Conservation (phyloP, 139 green algal species). For the Micromonas commoda region DNA sequence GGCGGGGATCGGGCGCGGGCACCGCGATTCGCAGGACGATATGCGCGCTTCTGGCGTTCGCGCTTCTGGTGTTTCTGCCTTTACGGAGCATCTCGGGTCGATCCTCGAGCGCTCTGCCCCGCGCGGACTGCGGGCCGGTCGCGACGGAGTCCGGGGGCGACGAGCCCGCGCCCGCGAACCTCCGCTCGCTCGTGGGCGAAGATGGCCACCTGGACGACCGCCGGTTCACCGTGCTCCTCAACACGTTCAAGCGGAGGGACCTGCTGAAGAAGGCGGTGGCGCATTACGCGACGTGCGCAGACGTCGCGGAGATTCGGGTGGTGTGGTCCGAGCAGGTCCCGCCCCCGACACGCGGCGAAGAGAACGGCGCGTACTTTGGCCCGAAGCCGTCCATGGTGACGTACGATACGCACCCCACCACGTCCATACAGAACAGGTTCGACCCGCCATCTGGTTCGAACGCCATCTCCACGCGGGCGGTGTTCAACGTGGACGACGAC, state of each 20-base stretch:
- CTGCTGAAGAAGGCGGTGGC: constrained; percentile 38
- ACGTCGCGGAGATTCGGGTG: constrained; percentile 39
- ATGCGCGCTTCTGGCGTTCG: too few relatives aligned
- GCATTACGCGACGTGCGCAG: constrained; percentile 43
- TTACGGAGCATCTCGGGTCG: too few relatives aligned
- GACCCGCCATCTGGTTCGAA: constrained; percentile 38
- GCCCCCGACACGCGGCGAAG: not conserved
- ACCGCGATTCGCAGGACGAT: too few relatives aligned
- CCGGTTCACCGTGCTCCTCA: constrained; percentile 45
- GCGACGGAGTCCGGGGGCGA: too few relatives aligned
- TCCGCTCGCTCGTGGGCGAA: too few relatives aligned
- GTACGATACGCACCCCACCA: constrained; percentile 42
- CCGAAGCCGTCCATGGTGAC: constrained; percentile 28
- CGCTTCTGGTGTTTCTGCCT: too few relatives aligned
- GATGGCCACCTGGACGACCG: too few relatives aligned
- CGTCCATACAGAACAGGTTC: constrained; percentile 26
- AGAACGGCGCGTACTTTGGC: too few relatives aligned
- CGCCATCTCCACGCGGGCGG: constrained; percentile 51
- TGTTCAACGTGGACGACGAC: constrained; percentile 61
- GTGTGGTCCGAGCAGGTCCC: constrained; percentile 43
- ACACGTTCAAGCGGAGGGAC: constrained; percentile 45
- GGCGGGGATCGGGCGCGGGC: too few relatives aligned
- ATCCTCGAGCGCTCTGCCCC: too few relatives aligned
- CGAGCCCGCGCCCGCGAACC: too few relatives aligned
- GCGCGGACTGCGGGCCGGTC: too few relatives aligned